phyloP scores from a whole-genome alignment of 768 basidiomycete genomes.

The Naganishia antarctica region DNA sequence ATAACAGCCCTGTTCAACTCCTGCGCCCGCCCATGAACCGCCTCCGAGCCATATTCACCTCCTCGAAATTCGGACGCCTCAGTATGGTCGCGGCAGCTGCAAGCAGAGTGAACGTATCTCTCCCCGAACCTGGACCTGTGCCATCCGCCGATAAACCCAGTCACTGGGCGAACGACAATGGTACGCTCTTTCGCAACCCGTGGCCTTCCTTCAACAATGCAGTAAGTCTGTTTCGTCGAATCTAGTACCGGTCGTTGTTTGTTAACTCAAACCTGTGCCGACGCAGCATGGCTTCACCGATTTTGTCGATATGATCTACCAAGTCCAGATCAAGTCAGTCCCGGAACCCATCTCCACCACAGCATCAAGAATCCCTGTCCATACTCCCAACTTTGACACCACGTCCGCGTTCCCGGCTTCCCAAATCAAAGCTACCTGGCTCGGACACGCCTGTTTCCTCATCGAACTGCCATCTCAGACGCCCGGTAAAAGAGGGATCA shows the following conservation, averaged over 20 bases:
- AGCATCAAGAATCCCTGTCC: conserved; percentile 8
- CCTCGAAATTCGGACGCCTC: not conserved
- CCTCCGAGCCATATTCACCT: not conserved
- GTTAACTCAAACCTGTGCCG: not conserved
- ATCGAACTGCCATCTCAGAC: conserved; percentile 45
- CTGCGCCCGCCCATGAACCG: not conserved
- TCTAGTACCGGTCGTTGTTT: too few species aligned
- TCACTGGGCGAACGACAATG: conserved; percentile 41
- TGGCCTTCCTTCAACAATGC: conserved; percentile 37
- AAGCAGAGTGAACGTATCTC: not conserved
- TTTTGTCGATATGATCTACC: conserved; percentile 19
- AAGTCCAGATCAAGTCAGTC: conserved; percentile 18
- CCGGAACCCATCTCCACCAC: not conserved
- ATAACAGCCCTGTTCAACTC: too few species aligned
- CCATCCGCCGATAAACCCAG: not conserved
- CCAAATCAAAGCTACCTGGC: conserved; percentile 31
- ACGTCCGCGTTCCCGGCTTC: too few species aligned
- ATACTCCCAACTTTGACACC: not conserved
- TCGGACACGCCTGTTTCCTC: conserved; percentile 49
- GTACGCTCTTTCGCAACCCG: conserved; percentile 39
- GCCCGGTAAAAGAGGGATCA: conserved; percentile 36
- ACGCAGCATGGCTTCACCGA: not conserved
- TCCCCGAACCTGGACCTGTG: not conserved
- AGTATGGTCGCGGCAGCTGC: conserved; percentile 14
- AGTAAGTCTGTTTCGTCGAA: not conserved